phyloP scores from a whole-genome alignment of 2,329 filamentous ascomycete species.

The Xenosphaeropsis pyriputrescens region DNA sequence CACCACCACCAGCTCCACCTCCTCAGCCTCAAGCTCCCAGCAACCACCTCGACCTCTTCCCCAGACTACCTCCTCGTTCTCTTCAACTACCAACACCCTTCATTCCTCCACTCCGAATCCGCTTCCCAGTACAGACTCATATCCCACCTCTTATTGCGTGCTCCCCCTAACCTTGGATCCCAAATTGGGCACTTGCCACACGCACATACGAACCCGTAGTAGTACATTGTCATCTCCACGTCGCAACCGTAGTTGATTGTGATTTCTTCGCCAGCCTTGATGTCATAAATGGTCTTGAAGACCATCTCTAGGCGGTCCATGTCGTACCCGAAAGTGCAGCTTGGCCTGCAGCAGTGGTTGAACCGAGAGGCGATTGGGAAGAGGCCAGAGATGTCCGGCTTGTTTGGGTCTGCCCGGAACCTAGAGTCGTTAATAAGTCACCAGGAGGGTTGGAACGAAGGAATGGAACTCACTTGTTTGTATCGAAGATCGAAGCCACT shows the following conservation, averaged over 20 bases:
- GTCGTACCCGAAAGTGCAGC: slow-evolving; percentile 27
- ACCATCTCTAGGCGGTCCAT: slow-evolving; percentile 18
- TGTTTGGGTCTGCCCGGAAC: background rate
- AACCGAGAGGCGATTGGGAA: slow-evolving; percentile 35
- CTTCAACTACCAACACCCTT: background rate
- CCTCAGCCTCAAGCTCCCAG: no score
- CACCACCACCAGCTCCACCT: no score
- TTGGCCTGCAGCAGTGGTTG: slow-evolving; percentile 34
- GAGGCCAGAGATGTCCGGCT: slow-evolving; percentile 15
- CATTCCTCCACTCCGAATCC: background rate
- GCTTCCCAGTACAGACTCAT: no score
- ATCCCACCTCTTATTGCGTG: background rate
- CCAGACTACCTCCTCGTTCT: no score
- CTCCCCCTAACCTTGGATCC: no score
- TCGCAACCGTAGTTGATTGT: slow-evolving; percentile 29
- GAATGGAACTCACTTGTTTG: slow-evolving; percentile 1
- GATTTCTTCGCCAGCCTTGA: slow-evolving; percentile 28
- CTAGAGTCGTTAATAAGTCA: background rate
- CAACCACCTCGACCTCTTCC: no score
- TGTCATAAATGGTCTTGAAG: slow-evolving; percentile 21
- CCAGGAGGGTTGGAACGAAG: background rate
- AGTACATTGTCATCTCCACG: slow-evolving; percentile 20
- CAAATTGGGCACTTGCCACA: slow-evolving; percentile 26
- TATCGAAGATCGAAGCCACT: slow-evolving; percentile 2
- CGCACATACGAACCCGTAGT: slow-evolving; percentile 32